phyloP scores from a whole-genome alignment of 495 filamentous ascomycete genomes.

The Aspergillus cristatus region DNA sequence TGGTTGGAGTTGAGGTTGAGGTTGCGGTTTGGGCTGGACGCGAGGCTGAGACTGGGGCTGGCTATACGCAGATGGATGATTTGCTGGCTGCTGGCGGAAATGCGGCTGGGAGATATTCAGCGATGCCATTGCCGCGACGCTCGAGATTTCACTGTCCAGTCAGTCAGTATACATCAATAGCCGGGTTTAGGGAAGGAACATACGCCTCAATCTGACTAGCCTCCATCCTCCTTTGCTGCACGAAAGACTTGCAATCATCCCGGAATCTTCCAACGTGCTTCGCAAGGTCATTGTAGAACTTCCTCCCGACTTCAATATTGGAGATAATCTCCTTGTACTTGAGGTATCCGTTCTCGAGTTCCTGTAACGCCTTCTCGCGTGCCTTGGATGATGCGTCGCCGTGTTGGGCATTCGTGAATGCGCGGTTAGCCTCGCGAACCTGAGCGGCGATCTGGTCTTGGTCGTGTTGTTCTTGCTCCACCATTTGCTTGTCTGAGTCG shows the following conservation, averaged over 20 bases:
- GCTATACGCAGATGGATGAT: conserved; percentile 15
- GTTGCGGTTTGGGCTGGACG: conserved; percentile 17
- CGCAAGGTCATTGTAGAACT: conserved; percentile 94
- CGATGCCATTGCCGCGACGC: conserved; percentile 47
- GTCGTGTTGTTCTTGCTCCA: conserved; percentile 62
- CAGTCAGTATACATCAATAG: conserved; percentile 8
- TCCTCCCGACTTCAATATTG: conserved; percentile 80
- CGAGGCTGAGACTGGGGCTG: conserved; percentile 3
- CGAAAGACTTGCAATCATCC: conserved; percentile 70
- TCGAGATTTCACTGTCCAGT: conserved; percentile 50
- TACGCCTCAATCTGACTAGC: conserved; percentile 68
- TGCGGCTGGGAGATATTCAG: conserved; percentile 45
- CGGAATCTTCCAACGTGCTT: conserved; percentile 72
- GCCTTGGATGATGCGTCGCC: conserved; percentile 69
- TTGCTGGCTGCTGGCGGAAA: conserved; percentile 17
- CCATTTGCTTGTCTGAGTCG: conserved; percentile 58
- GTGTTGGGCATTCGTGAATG: conserved; percentile 59
- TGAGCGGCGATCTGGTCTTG: conserved; percentile 63
- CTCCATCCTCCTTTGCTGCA: conserved; percentile 69
- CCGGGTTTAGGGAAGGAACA: conserved; percentile 9
- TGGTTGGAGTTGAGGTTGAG: conserved; percentile 23
- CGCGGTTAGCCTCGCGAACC: conserved; percentile 63
- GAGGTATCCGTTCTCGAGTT: conserved; percentile 82
- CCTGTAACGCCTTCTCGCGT: conserved; percentile 77
- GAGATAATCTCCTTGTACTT: conserved; percentile 91